Base-by-base conservation (phyloP, 1,284 basidiomycete species). In the Porogramme epimiltina region DNA sequence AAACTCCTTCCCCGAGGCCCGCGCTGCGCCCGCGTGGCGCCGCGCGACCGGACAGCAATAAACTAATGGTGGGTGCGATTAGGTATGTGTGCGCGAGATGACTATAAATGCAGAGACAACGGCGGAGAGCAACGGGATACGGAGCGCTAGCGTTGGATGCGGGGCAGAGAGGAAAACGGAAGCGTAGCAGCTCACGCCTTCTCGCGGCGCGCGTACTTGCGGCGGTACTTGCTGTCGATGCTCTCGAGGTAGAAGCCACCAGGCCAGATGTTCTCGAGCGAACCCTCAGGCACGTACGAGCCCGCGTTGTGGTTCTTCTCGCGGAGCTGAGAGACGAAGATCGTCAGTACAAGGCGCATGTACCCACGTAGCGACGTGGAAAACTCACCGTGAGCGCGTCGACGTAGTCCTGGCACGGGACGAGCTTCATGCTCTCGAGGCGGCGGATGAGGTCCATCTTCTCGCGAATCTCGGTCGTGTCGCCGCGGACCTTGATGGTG, bases 231-330 rank as follows among this genome's bases (percentile, higher is more conserved):
- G 66, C 81, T 76, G 76, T 99, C 96, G 63, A 98, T 89, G 67
- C 82, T 85, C 63, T 91, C 88, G 62, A 99, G 90, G 81, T 98
- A 99, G 79, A 89, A 98, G 22, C 90, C 80, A 42, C 93, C 93
- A 2, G 91, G 88, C 91, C 94, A 96, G 69, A 99, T 88, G 80
- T 98, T 89, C 60, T 94, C 89, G 58, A 96, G 73, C 28, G 85
- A 86, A 51, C 96, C 96, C 54, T 85, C 80, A 16, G 96, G 96
- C 8, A 82, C 82, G 78, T 93, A 98, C 65, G 88, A 80, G 54
- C 84, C 84, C 20, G 93, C 87, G 68, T 96, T 98, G 81, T 98
- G 95, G 79, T 96, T 98, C 74, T 91, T 89, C 78, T 98, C 96
- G 49, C 95, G 91, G 51, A 95, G 84, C 91, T 94, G 61, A 8